Conservation (phyloP, 2,329 filamentous ascomycete species). For the Sporothrix brunneoviolacea region DNA sequence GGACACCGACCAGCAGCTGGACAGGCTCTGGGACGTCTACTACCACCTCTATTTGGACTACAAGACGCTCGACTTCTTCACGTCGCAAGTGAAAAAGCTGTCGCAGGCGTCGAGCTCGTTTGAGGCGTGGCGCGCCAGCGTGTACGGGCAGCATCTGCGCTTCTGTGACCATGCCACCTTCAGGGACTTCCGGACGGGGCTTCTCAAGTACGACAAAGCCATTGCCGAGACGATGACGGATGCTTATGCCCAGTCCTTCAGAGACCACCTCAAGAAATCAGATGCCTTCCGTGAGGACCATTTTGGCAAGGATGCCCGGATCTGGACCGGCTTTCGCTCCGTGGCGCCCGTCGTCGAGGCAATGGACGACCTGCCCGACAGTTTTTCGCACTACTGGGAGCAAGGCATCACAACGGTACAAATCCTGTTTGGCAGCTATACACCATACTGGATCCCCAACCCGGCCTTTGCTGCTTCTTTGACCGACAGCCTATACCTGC, state of each 20-base stretch:
- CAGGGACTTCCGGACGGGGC: slow-evolving; percentile 32
- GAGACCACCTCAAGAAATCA: neutral
- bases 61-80: slow-evolving; percentile 30
- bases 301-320: neutral
- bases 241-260: neutral
- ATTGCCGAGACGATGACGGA: neutral
- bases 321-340: slow-evolving; percentile 30
- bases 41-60: slow-evolving; percentile 44
- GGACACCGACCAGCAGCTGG: slow-evolving; percentile 11
- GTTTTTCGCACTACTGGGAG: slow-evolving; percentile 30
- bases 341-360: slow-evolving; percentile 29
- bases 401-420: slow-evolving; percentile 25
- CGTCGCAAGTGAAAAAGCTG: slow-evolving; percentile 38
- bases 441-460: too few species aligned
- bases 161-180: slow-evolving; percentile 46
- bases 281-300: neutral
- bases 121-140: slow-evolving; percentile 36
- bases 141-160: slow-evolving; percentile 38
- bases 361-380: slow-evolving; percentile 20
- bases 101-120: slow-evolving; percentile 30
- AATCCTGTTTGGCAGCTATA: too few species aligned
- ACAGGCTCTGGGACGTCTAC: slow-evolving; percentile 47
- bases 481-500: slow-evolving; percentile 32
- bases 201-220: slow-evolving; percentile 28
- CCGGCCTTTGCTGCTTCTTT: slow-evolving; percentile 38